These are phyloP conservation scores for Spongiforma sp. DNA, from an alignment of 1,284 basidiomycete species.

Conservation along the genomic window DNA sequence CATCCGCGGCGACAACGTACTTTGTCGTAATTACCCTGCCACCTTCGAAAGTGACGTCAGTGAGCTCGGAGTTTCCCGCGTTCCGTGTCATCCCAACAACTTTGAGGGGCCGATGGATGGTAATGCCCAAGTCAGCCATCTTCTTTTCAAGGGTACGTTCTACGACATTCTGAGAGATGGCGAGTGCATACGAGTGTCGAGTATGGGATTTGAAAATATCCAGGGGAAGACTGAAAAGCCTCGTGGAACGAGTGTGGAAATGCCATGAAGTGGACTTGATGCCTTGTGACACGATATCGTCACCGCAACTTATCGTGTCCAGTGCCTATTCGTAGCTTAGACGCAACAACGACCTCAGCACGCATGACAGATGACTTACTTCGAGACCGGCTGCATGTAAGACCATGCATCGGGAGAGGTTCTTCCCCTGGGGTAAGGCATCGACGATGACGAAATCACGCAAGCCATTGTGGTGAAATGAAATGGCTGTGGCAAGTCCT, in stretches of 20 bases:
- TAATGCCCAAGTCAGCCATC: slow-evolving; percentile 34
- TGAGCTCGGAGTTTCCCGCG: slow-evolving; percentile 29
- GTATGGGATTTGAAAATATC: slow-evolving; percentile 42
- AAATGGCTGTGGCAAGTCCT: slow-evolving; percentile 29
- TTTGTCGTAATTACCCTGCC: slow-evolving; percentile 50
- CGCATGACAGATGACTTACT: slow-evolving; percentile 16
- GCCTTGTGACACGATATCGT: slow-evolving; percentile 46
- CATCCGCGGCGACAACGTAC: slow-evolving; percentile 41
- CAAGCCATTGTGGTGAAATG: slow-evolving; percentile 45
- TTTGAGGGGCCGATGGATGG: slow-evolving; percentile 29
- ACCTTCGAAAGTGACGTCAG: slow-evolving; percentile 53
- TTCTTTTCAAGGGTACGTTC: slow-evolving; percentile 48
- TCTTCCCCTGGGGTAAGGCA: slow-evolving; percentile 32
- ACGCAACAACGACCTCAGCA: neutral
- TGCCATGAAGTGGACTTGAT: slow-evolving; percentile 34
- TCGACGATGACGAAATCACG: slow-evolving; percentile 55
- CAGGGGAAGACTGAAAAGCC: slow-evolving; percentile 42
- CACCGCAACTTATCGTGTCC: slow-evolving; percentile 50
- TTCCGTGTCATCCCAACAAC: slow-evolving; percentile 38
- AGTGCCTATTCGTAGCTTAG: slow-evolving; percentile 43
- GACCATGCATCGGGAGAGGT: slow-evolving; percentile 47
- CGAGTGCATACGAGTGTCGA: slow-evolving; percentile 48
- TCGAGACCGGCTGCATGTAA: slow-evolving; percentile 54
- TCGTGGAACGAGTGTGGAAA: slow-evolving; percentile 39
- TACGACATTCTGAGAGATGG: slow-evolving; percentile 53